Evolutionary conservation across 2,329 filamentous ascomycete genomes (phyloP).

Genomic region (Sporothrix humicola): DNA sequence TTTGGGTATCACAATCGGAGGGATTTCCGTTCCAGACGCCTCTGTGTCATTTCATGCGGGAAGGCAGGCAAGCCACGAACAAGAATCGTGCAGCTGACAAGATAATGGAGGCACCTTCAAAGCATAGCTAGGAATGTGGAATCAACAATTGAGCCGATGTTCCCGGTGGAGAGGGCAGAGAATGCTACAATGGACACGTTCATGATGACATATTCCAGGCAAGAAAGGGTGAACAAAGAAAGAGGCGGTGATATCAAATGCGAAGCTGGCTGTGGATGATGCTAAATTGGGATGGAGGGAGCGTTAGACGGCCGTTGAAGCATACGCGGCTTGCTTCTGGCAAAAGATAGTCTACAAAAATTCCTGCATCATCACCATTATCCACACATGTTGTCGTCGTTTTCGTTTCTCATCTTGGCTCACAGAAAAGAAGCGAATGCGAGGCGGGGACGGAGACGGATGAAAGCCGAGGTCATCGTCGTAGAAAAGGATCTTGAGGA

Average conservation of each 20-base stretch:
- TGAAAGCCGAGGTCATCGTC: background rate
- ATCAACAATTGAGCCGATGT: background rate
- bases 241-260: background rate
- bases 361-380: background rate
- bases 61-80: background rate
- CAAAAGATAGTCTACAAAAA: too few relatives aligned
- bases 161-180: background rate
- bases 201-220: background rate
- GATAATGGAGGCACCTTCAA: background rate
- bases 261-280: background rate
- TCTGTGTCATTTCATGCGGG: background rate
- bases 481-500: background rate
- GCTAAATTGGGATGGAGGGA: background rate
- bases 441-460: constrained; percentile 22
- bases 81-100: background rate
- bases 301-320: background rate
- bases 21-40: background rate
- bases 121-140: background rate
- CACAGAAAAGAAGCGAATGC: background rate
- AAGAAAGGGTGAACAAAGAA: too few relatives aligned
- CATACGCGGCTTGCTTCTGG: background rate
- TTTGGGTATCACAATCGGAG: background rate
- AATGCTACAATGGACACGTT: background rate
- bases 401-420: constrained; percentile 2
- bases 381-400: background rate